Percentiles rank a stretch among this genome's conserved stretches.
Conservation (phyloP, 2,329 filamentous ascomycete species). For the Coleophoma crateriformis region DNA sequence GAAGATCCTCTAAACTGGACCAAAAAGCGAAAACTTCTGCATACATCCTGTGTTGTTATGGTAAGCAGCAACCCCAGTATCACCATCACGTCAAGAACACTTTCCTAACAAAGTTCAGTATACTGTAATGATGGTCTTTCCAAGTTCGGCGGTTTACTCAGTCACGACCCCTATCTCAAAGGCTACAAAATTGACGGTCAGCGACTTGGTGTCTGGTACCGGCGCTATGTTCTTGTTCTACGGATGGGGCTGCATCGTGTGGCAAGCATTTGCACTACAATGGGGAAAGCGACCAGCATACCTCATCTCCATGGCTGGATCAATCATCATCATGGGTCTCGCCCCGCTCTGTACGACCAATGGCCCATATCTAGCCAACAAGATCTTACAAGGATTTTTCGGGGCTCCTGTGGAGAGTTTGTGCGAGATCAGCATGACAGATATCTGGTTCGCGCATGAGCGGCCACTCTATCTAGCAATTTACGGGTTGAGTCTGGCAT, state of each 20-base stretch:
- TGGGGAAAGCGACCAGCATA: conserved; percentile 45
- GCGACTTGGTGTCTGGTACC: conserved; percentile 39
- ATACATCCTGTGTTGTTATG: conserved; percentile 22
- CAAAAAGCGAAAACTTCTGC: conserved; percentile 24
- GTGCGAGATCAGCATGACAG: conserved; percentile 24
- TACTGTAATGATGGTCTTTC: conserved; percentile 40
- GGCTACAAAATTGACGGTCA: conserved; percentile 36
- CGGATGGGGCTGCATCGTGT: conserved; percentile 44
- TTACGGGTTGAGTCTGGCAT: conserved; percentile 37
- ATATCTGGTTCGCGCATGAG: conserved; percentile 37
- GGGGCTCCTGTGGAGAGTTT: conserved; percentile 20
- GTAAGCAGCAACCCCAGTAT: too few species aligned
- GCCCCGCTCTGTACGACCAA: conserved; percentile 18
- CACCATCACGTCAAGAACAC: too few species aligned
- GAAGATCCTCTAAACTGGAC: conserved; percentile 33
- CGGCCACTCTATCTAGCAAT: conserved; percentile 33
- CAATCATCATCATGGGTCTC: conserved; percentile 29
- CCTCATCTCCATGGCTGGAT: conserved; percentile 30
- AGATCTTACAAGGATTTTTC: conserved; percentile 20
- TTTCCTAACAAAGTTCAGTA: conserved; percentile 19
- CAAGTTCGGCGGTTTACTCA: conserved; percentile 40
- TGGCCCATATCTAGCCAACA: conserved; percentile 14
- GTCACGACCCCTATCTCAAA: conserved; percentile 40
- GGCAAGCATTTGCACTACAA: conserved; percentile 45
- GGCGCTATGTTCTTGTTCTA: conserved; percentile 45